Evolutionary conservation across 1,284 basidiomycete genomes (phyloP).

Genomic region (Sporisorium iseilematis-ciliati): DNA sequence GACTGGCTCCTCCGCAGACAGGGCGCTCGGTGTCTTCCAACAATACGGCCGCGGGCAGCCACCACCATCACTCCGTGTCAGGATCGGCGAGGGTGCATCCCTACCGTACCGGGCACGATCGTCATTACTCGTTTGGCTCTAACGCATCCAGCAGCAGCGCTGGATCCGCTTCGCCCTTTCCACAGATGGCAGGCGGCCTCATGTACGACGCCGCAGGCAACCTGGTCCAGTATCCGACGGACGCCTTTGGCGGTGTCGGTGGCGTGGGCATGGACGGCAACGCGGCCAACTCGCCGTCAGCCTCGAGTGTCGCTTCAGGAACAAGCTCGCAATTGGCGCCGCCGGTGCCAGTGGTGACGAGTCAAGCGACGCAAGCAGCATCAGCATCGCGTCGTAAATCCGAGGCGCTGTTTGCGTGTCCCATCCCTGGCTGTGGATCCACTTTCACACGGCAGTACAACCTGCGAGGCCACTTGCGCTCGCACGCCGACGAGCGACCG

Average conservation of each 20-base stretch:
- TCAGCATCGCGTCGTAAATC: slow-evolving; percentile 88
- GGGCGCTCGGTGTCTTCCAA: slow-evolving; percentile 37
- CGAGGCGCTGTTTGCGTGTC: slow-evolving; percentile 90
- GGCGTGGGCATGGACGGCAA: slow-evolving; percentile 24
- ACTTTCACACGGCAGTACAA: slow-evolving; percentile 76
- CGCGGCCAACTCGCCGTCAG: slow-evolving; percentile 27
- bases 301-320: slow-evolving; percentile 34
- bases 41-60: slow-evolving; percentile 17
- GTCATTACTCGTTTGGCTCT: slow-evolving; percentile 55
- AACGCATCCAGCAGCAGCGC: slow-evolving; percentile 49
- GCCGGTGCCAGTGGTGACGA: slow-evolving; percentile 77
- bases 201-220: slow-evolving; percentile 31
- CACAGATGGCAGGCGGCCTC: slow-evolving; percentile 31
- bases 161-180: slow-evolving; percentile 36
- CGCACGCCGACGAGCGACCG: slow-evolving; percentile 94
- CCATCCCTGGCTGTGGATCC: slow-evolving; percentile 92
- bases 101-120: slow-evolving; percentile 50
- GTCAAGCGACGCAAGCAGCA: slow-evolving; percentile 91
- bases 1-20: slow-evolving; percentile 55
- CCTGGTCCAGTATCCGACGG: slow-evolving; percentile 36
- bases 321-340: slow-evolving; percentile 37
- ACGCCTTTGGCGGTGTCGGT: slow-evolving; percentile 13
- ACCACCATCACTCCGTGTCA: slow-evolving; percentile 25
- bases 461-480: slow-evolving; percentile 85
- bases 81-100: slow-evolving; percentile 41